These are phyloP conservation scores for Coffea eugenioides DNA, from an alignment of 257 asterid genomes.

Conservation along the genomic window DNA sequence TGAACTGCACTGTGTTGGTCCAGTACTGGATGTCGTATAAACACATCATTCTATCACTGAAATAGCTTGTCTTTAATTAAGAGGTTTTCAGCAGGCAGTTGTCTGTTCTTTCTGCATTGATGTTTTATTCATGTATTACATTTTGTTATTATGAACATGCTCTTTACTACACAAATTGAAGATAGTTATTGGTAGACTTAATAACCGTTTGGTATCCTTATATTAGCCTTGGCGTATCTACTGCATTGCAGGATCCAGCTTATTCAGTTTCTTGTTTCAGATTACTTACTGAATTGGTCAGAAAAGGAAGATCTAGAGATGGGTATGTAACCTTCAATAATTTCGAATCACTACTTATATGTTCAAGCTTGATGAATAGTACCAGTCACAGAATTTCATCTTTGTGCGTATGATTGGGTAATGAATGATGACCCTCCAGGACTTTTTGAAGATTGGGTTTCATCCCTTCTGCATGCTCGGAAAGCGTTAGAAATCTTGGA, in stretches of 20 bases:
- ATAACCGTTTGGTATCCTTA: background rate
- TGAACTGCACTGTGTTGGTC: background rate
- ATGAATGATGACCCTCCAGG: slow-evolving; percentile 34
- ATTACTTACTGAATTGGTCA: slow-evolving; percentile 71
- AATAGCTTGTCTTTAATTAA: background rate
- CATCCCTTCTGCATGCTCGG: slow-evolving; percentile 61
- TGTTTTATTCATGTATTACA: background rate
- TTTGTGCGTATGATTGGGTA: background rate
- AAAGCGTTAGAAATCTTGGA: slow-evolving; percentile 74
- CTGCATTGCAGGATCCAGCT: slow-evolving; percentile 87
- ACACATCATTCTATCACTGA: background rate
- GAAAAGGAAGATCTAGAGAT: slow-evolving; percentile 49
- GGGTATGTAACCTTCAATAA: slow-evolving; percentile 39
- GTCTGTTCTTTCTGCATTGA: background rate
- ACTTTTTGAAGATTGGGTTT: slow-evolving; percentile 79
- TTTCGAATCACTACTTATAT: background rate
- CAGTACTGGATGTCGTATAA: background rate
- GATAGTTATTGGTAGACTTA: background rate
- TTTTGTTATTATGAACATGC: background rate
- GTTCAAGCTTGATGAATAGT: background rate
- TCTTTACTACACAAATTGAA: background rate
- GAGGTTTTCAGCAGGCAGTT: background rate
- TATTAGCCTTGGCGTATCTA: slow-evolving; percentile 10
- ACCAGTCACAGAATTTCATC: background rate
- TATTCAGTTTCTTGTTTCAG: slow-evolving; percentile 79